Evolutionary conservation across 2,329 filamentous ascomycete genomes (phyloP).

Genomic region (Pyrenophora graminea): DNA sequence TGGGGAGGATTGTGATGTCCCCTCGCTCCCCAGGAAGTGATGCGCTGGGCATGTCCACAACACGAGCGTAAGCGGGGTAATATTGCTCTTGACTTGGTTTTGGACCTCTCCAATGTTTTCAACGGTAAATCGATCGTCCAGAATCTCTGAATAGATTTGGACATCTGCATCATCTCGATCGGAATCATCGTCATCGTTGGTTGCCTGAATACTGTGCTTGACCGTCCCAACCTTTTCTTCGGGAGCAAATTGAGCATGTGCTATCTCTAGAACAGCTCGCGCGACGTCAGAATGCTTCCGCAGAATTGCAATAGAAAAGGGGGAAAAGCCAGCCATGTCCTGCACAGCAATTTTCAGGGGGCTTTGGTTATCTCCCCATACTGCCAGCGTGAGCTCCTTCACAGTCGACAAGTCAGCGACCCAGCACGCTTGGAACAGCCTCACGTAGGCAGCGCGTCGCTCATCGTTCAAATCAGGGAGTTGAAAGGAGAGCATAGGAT

Average conservation of each 20-base stretch:
- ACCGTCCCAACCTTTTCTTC: conserved; percentile 48
- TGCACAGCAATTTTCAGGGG: conserved; percentile 64
- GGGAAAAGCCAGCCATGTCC: conserved; percentile 58
- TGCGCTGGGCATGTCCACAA: conserved; percentile 26
- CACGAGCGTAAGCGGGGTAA: conserved; percentile 61
- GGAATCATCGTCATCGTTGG: conserved; percentile 33
- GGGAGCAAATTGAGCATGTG: conserved; percentile 68
- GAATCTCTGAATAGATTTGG: conserved; percentile 55
- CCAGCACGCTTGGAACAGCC: conserved; percentile 77
- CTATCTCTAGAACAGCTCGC: conserved; percentile 70
- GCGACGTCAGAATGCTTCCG: conserved; percentile 68
- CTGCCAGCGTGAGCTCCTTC: conserved; percentile 64
- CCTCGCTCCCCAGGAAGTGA: conserved; percentile 13
- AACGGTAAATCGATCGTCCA: conserved; percentile 72
- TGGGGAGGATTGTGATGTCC: not conserved
- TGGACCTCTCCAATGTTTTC: conserved; percentile 74
- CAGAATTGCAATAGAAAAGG: conserved; percentile 71
- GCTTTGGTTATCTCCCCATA: conserved; percentile 61
- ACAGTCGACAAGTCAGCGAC: conserved; percentile 67
- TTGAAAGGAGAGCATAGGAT: conserved; percentile 49
- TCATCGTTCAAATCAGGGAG: conserved; percentile 56
- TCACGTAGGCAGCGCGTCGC: conserved; percentile 63
- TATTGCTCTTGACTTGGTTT: conserved; percentile 68
- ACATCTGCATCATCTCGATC: conserved; percentile 35
- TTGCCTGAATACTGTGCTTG: conserved; percentile 55